A percentile compares a stretch with the other conserved stretches of the same genome.
These are phyloP conservation scores for Detonula confervacea DNA, from an alignment of 352 stramenopile genomes.

Conservation along the genomic window DNA sequence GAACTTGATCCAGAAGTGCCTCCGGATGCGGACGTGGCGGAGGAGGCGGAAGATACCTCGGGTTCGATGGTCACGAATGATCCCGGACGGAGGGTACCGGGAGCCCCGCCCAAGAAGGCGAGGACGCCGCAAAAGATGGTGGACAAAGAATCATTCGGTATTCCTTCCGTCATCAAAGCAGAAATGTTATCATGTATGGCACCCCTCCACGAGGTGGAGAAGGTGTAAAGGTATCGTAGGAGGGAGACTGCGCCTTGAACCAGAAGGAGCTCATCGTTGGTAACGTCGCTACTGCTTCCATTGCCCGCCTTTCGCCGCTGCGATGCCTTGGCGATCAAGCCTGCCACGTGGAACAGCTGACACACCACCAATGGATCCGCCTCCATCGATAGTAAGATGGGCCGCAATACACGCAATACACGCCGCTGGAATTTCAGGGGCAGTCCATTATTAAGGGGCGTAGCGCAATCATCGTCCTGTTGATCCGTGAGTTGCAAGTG, in stretches of 20 bases:
- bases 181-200: conserved; percentile 57
- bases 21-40: too few relatives aligned
- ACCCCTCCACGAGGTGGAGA: conserved; percentile 59
- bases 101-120: conserved; percentile 71
- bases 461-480: conserved; percentile 10
- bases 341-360: conserved; percentile 44
- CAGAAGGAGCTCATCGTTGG: conserved; percentile 26
- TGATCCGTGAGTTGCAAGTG: conserved; percentile 11
- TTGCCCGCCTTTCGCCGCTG: too few relatives aligned
- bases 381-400: conserved; percentile 47
- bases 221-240: conserved; percentile 71
- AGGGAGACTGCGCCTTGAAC: conserved; percentile 59
- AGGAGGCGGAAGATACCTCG: conserved; percentile 47
- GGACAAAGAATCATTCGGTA: conserved; percentile 27
- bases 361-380: conserved; percentile 35
- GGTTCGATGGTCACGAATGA: conserved; percentile 81
- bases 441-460: conserved; percentile 12
- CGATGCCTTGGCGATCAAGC: conserved; percentile 9
- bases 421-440: conserved; percentile 36
- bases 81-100: conserved; percentile 52
- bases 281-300: conserved; percentile 6
- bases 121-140: conserved; percentile 59
- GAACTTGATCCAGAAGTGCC: too few relatives aligned
- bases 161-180: conserved; percentile 13
- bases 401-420: conserved; percentile 56